phyloP scores from a whole-genome alignment of 2,329 filamentous ascomycete species.

The Pestalotiopsis fici region DNA sequence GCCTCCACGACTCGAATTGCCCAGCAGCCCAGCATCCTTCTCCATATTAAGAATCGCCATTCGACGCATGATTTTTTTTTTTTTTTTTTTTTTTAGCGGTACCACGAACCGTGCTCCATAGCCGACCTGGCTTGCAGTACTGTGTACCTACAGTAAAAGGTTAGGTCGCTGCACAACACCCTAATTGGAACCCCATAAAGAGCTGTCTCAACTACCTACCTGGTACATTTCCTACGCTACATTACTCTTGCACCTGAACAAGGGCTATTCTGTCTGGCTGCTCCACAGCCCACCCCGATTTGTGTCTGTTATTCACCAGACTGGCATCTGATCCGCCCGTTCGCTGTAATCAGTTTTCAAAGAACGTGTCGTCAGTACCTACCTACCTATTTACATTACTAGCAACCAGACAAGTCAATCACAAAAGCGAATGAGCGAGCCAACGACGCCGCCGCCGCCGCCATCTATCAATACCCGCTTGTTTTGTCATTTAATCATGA shows the following conservation, averaged over 20 bases:
- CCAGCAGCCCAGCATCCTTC: background rate
- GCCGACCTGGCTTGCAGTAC: background rate
- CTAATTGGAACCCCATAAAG: background rate
- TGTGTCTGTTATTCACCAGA: background rate
- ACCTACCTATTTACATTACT: background rate
- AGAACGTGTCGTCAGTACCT: conserved; percentile 2
- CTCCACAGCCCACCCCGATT: background rate
- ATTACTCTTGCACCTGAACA: background rate
- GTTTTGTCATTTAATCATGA: conserved; percentile 24
- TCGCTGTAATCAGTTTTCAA: background rate
- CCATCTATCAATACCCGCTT: background rate
- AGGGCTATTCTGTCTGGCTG: background rate
- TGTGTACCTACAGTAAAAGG: background rate
- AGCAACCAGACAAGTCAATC: background rate
- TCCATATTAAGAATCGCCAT: background rate
- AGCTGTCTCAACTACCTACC: background rate
- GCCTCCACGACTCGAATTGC: background rate
- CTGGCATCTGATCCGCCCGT: conserved; percentile 1
- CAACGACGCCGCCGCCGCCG: background rate
- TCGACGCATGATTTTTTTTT: background rate
- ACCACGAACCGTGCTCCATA: background rate
- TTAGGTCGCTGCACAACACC: background rate
- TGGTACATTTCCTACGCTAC: background rate
- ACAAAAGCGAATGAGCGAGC: background rate
- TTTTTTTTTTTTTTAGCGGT: background rate